Percentiles rank a stretch among this genome's conserved stretches.
phyloP scores from a whole-genome alignment of 345 rosid species.

The Sapria himalayana region DNA sequence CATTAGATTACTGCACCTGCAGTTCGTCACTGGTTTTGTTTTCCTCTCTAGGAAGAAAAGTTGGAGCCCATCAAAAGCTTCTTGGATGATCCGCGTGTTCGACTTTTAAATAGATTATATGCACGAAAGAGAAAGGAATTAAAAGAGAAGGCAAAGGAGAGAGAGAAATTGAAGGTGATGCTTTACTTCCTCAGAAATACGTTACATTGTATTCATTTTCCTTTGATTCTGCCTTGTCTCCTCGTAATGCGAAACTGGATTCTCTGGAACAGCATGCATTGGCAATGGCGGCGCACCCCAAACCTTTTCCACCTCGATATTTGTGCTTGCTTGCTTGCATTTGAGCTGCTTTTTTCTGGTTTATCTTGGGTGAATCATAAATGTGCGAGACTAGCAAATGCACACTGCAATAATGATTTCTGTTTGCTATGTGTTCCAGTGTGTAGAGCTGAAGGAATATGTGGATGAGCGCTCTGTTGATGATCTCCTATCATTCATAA shows the following conservation, averaged over 20 bases:
- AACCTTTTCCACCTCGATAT: too few species aligned
- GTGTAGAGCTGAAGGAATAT: constrained; percentile 46
- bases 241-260: background rate
- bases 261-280: background rate
- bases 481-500: constrained; percentile 66
- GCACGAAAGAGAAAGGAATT: constrained; percentile 76
- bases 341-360: too few species aligned
- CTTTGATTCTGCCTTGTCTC: background rate
- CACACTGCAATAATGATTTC: background rate
- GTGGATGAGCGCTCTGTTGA: constrained; percentile 79
- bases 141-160: constrained; percentile 58
- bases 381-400: constrained; percentile 5
- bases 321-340: background rate
- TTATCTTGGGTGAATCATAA: too few species aligned
- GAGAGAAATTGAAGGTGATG: constrained; percentile 51
- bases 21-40: constrained; percentile 9
- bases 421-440: constrained; percentile 20
- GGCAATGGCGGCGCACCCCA: background rate
- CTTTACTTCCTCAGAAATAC: background rate
- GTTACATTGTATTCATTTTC: background rate
- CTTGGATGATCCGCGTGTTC: constrained; percentile 71
- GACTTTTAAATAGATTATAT: constrained; percentile 57
- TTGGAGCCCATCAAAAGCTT: constrained; percentile 73
- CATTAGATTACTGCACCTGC: too few species aligned
- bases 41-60: constrained; percentile 58